These are phyloP conservation scores for Coffea humblotiana DNA, from an alignment of 305 asterid genomes.

Conservation along the genomic window DNA sequence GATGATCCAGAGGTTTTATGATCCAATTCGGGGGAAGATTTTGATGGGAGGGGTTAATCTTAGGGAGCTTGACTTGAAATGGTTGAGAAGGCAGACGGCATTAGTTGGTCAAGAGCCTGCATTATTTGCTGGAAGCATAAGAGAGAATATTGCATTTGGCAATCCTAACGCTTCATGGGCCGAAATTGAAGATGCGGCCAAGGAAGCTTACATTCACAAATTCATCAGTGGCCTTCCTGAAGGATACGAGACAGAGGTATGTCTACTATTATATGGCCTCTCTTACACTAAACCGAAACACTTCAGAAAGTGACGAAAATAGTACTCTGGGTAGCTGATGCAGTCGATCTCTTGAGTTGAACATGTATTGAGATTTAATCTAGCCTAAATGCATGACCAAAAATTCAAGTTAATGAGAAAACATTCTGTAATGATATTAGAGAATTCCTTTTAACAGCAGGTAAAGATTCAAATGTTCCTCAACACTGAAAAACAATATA, in stretches of 20 bases:
- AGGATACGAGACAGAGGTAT: slow-evolving; percentile 88
- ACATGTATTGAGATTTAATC: neutral
- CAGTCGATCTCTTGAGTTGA: neutral
- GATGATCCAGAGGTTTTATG: slow-evolving; percentile 80
- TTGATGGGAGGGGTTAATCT: slow-evolving; percentile 61
- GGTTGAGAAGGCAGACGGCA: slow-evolving; percentile 72
- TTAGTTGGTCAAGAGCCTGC: slow-evolving; percentile 88
- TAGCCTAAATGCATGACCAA: neutral
- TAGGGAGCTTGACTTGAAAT: slow-evolving; percentile 60
- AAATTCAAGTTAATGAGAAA: neutral
- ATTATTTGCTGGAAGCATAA: slow-evolving; percentile 68
- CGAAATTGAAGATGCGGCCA: slow-evolving; percentile 80
- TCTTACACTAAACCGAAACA: neutral
- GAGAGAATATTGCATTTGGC: slow-evolving; percentile 77
- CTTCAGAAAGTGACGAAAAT: neutral
- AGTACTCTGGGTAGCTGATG: neutral
- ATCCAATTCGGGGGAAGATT: slow-evolving; percentile 62
- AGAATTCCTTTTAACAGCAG: neutral
- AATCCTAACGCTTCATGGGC: slow-evolving; percentile 63
- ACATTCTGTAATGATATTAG: neutral
- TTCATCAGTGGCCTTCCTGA: slow-evolving; percentile 80
- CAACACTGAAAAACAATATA: neutral
- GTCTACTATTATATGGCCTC: neutral
- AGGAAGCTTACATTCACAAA: slow-evolving; percentile 73
- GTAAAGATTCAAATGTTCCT: neutral